Evolutionary conservation across 495 filamentous ascomycete species (phyloP).

Genomic region (Aspergillus campestris): DNA sequence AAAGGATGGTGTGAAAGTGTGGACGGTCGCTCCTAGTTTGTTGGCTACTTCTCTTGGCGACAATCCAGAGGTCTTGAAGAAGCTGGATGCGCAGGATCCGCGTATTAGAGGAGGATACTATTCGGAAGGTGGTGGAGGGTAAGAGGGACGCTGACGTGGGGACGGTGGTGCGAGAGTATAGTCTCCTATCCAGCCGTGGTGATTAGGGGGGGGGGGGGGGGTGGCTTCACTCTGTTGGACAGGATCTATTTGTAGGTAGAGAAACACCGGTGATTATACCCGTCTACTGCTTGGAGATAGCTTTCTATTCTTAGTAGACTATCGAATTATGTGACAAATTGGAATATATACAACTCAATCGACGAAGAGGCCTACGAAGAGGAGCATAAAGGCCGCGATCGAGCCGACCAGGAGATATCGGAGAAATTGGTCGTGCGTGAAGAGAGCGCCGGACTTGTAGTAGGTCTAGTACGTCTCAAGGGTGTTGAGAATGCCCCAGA

Average conservation of each 20-base stretch:
- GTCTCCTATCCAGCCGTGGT: too few species aligned
- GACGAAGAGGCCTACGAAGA: conserved; percentile 43
- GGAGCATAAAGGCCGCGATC: conserved; percentile 49
- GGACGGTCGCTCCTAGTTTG: conserved; percentile 45
- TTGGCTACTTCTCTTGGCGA: conserved; percentile 45
- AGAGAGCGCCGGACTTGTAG: conserved; percentile 12
- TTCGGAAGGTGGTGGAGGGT: conserved; percentile 39
- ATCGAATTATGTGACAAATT: too few species aligned
- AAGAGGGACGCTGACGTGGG: conserved; percentile 40
- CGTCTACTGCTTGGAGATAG: too few species aligned
- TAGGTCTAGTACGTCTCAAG: conserved; percentile 29
- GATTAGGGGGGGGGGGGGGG: too few species aligned
- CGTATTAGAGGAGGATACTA: conserved; percentile 32
- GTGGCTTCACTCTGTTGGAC: too few species aligned
- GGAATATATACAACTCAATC: too few species aligned
- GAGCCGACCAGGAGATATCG: conserved; percentile 40
- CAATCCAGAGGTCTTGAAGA: conserved; percentile 20
- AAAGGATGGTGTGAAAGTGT: conserved; percentile 55
- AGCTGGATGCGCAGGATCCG: conserved; percentile 35
- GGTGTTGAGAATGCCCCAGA: conserved; percentile 22
- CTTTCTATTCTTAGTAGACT: too few species aligned
- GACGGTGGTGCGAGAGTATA: too few species aligned
- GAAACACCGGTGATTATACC: too few species aligned
- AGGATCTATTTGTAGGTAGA: too few species aligned
- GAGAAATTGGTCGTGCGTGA: conserved; percentile 24